Percentiles rank a stretch among this genome's conserved stretches.
Evolutionary conservation across 2,329 filamentous ascomycete species (phyloP).

Genomic region (Neoascochyta sp.): DNA sequence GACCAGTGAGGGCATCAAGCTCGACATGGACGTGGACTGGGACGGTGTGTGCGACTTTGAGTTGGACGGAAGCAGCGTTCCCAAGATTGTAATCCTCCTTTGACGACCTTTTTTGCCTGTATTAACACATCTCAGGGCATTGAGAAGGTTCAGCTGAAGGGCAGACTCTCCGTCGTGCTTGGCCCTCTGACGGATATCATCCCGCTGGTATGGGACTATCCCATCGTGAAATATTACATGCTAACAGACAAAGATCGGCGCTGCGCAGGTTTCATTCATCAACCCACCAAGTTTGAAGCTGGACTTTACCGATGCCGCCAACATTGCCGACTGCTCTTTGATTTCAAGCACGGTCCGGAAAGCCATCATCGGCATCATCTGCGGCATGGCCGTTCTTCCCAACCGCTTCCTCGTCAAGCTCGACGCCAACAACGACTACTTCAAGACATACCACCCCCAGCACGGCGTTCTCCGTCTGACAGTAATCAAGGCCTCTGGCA

Average conservation of each 20-base stretch:
- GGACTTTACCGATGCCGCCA: conserved; percentile 48
- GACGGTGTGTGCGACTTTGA: conserved; percentile 48
- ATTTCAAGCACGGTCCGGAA: conserved; percentile 46
- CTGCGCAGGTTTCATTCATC: conserved; percentile 49
- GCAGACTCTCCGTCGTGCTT: conserved; percentile 45
- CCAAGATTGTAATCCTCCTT: conserved; percentile 39
- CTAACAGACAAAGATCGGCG: conserved; percentile 43
- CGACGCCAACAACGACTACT: conserved; percentile 47
- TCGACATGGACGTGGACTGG: conserved; percentile 49
- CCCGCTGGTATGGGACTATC: conserved; percentile 40
- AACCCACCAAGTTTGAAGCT: conserved; percentile 47
- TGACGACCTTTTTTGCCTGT: neutral
- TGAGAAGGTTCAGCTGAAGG: conserved; percentile 44
- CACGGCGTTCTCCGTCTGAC: conserved; percentile 46
- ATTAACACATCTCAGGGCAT: conserved; percentile 39
- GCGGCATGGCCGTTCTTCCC: conserved; percentile 47
- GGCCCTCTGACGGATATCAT: conserved; percentile 47
- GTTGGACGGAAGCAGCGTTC: conserved; percentile 45
- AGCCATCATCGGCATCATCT: conserved; percentile 45
- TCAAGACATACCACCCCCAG: conserved; percentile 47
- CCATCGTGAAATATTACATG: neutral
- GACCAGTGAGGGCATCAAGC: conserved; percentile 45
- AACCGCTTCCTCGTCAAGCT: conserved; percentile 51
- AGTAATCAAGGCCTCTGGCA: conserved; percentile 40
- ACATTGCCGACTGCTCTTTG: conserved; percentile 44